Base-by-base conservation (phyloP, 179 eudicot species). In the Silene vulgaris region DNA sequence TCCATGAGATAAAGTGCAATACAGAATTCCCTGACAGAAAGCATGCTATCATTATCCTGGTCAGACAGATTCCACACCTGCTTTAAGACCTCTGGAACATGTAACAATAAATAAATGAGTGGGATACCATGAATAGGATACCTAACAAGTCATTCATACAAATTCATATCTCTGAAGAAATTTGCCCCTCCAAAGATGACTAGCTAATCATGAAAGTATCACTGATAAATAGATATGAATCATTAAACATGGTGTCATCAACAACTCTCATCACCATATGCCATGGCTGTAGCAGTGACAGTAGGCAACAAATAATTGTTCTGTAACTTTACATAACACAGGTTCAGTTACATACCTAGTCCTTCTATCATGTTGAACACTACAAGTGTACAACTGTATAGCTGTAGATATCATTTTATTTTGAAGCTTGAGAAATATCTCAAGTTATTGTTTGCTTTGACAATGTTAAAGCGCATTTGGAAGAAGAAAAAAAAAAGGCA, bases 51-150 rank as follows among this genome's bases (percentile, higher is more conserved):
- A 81, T 88, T 93, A 84, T 96, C 99, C 88, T 96, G 98, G 84
- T 96, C 99, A 84, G 99, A 93, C 80, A 96, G 87, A 86, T 93
- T 97, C 99, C 98, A 96, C 80, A 96, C 99, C 92, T 93, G 96
- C 89, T 87, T 96, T 78, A 96, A 79, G 82, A 96, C 82, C 90
- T 96, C 99, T 96, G 91, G 74, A 83, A 65, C 78, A 85, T 67
- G 73, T 74, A 77, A 85, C 72, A 77, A 75, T 13, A 75, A n/a
- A 48, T 52, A n/a, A 69, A 74, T 76, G 43, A 83, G 79, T 73
- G 32, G 73, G 56, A 65, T 56, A 63, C 72, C 65, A 74, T 16
- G 71, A 28, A 71, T 1, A 48, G 16, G 60, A 57, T 14, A 65
- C 19, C 29, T 62, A 40, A 48, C 76, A 73, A 13, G 59, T 68